These are phyloP conservation scores for Mycena vitilis DNA, from an alignment of 768 basidiomycete genomes.

Conservation along the genomic window DNA sequence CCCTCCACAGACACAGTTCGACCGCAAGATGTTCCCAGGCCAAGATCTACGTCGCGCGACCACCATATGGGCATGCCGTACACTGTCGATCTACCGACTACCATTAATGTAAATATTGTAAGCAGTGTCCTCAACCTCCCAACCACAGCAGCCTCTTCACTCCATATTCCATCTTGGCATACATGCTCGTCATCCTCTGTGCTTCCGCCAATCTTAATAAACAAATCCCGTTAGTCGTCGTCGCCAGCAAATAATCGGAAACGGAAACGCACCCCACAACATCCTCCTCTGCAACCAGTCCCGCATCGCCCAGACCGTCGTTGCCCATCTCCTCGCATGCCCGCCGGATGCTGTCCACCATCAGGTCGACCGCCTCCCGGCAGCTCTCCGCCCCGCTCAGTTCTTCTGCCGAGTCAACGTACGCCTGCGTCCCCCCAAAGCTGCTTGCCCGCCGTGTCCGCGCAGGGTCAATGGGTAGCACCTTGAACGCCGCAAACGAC, in stretches of 20 bases:
- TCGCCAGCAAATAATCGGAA: slow-evolving; percentile 4
- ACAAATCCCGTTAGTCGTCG: slow-evolving; percentile 26
- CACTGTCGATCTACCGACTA: slow-evolving; percentile 8
- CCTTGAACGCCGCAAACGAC: slow-evolving; percentile 82
- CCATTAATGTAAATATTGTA: too few relatives aligned
- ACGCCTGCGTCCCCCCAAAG: slow-evolving; percentile 51
- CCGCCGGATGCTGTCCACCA: slow-evolving; percentile 75
- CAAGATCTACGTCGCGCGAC: slow-evolving; percentile 2
- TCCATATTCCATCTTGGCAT: slow-evolving; percentile 94
- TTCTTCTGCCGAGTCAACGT: slow-evolving; percentile 71
- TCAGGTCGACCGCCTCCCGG: slow-evolving; percentile 78
- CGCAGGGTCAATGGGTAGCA: slow-evolving; percentile 77
- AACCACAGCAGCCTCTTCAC: slow-evolving; percentile 92
- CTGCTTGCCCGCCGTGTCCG: slow-evolving; percentile 61
- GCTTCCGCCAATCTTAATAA: slow-evolving; percentile 79
- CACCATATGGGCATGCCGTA: slow-evolving; percentile 14
- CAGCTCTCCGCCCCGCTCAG: slow-evolving; percentile 73
- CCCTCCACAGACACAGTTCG: too few relatives aligned
- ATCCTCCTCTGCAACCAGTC: slow-evolving; percentile 73
- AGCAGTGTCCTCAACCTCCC: slow-evolving; percentile 60
- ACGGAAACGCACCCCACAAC: slow-evolving; percentile 76
- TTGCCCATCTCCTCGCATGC: slow-evolving; percentile 70
- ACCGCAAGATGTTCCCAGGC: too few relatives aligned
- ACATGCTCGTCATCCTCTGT: slow-evolving; percentile 84
- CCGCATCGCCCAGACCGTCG: slow-evolving; percentile 49